Base-by-base conservation (phyloP, 371 early-diverging fungal genomes). In the Aphelidium insulamus region DNA sequence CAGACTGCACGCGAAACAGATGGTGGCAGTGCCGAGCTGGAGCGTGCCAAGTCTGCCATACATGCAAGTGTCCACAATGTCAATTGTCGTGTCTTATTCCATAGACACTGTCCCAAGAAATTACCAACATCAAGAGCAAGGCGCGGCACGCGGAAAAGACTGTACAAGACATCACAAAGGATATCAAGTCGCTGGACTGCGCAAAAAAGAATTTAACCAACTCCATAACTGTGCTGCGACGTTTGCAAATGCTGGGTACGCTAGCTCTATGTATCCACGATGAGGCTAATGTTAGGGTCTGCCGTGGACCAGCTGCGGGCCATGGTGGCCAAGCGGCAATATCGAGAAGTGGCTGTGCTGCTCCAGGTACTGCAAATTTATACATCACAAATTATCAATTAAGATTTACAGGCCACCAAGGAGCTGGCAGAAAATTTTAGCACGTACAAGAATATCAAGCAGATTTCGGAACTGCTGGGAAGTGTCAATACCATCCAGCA, bases 131-230 rank as follows among this genome's bases (percentile, higher is more conserved):
- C 44, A 75, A 78, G 37, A 52, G 56, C 26, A 82, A 82, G 48
- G 83, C 87, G 16, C 51, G 69, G 0, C 68, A 73, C 29, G 76
- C 88, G 0, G 88, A 90, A 40, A 55, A 66, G 3, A 76, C 73
- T 68, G 91, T 91, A 0, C 71, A 74, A 29, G 86, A 86, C 33
- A 90, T 94, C 28, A 91, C 95, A 7, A 68, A 73, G 39, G 95
- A 94, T 38, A 88, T 94, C 38, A 86, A 84, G 49, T 64, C 76
- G 3, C 55, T 94, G 14, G 95, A 94, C 50, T 73, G 68, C 40
- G 84, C 88, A 28, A 94, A 94, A 45, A 64, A 74, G 28, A 85
- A 91, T 41, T 53, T 94, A 38, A 74, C 78, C 1, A 48, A 52
- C 16, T 67, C 86, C 1, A 79, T 85, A 6, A 75, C 79, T 0